Evolutionary conservation across 2,329 filamentous ascomycete species (phyloP), one percentile per base, ranked within the genome.

Genomic region (Colletotrichum nymphaeae): DNA sequence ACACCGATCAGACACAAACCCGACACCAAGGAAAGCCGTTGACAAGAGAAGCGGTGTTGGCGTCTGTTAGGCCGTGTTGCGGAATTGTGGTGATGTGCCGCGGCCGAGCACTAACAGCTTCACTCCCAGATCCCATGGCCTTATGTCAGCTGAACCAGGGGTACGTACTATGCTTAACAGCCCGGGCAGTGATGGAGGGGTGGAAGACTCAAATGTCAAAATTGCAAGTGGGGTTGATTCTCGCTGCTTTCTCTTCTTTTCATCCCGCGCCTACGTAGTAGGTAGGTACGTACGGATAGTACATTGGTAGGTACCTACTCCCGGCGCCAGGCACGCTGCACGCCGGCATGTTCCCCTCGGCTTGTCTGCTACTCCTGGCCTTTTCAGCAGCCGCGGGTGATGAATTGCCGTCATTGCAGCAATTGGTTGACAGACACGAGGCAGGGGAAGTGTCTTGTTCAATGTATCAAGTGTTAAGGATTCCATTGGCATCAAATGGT

Each of bases 171-270:
- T n/a, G 58, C 24, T n/a, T 42, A 30, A 37, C 28, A n/a, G 30
- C 30, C 30, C 30, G 3, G 30, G 30, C 30, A 32, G 32, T 35
- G 32, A 35, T 35, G 32, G 32, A 35, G 32, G 32, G 32, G 30
- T 53, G 42, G 3, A 35, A 35, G 32, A 35, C 32, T 35, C 35
- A 16, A 42, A 12, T 69, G 69, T 57, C 57, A 72, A 59, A 63
- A 58, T 63, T 42, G 58, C 42, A 69, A 53, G 69, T 69, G 57
- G 69, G 57, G 37, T 14, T 19, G 14, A 35, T 12, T 58, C 28
- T 68, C 49, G 3, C 35, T 28, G 28, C 28, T 59, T 53, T 52
- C 42, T 24, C 28, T 22, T 28, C 56, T 35, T 35, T 28, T n/a
- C 11, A 14, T 53, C 42, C 22, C 35, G 19, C 52, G 6, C 37